Percentiles rank a stretch among this genome's conserved stretches.
phyloP scores from a whole-genome alignment of 495 filamentous ascomycete genomes.

The Terfezia claveryi region DNA sequence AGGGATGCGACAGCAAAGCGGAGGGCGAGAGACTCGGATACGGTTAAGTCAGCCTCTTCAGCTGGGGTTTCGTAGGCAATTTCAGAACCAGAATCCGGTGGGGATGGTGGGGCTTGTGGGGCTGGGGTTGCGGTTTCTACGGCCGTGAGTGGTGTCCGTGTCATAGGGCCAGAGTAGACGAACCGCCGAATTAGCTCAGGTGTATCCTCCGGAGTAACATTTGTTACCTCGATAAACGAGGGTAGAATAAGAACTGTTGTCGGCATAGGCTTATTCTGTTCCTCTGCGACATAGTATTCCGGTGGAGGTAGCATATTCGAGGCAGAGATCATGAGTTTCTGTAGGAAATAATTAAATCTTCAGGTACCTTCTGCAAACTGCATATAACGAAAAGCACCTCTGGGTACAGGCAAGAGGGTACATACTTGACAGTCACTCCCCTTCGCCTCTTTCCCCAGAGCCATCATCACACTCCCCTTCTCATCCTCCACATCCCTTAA shows the following conservation, averaged over 20 bases:
- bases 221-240: slow-evolving; percentile 64
- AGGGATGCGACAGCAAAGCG: no score
- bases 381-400: neutral
- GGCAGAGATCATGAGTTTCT: slow-evolving; percentile 80
- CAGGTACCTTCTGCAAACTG: neutral
- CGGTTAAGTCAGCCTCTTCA: no score
- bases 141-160: slow-evolving; percentile 37
- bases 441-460: slow-evolving; percentile 57
- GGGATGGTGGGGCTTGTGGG: neutral
- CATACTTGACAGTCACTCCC: slow-evolving; percentile 12
- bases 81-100: neutral
- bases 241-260: slow-evolving; percentile 76
- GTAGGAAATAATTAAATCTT: slow-evolving; percentile 3
- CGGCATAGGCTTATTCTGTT: slow-evolving; percentile 35
- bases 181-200: slow-evolving; percentile 48
- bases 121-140: slow-evolving; percentile 19
- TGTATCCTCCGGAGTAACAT: slow-evolving; percentile 56
- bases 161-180: slow-evolving; percentile 53
- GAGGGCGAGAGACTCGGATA: no score
- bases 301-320: slow-evolving; percentile 71
- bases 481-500: slow-evolving; percentile 75
- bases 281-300: slow-evolving; percentile 30
- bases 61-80: neutral
- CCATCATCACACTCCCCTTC: slow-evolving; percentile 86
- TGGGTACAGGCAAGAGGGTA: neutral